Conservation (phyloP, 225 moss, liverwort and hornwort species). For the Pseudisothecium myosuroides region DNA sequence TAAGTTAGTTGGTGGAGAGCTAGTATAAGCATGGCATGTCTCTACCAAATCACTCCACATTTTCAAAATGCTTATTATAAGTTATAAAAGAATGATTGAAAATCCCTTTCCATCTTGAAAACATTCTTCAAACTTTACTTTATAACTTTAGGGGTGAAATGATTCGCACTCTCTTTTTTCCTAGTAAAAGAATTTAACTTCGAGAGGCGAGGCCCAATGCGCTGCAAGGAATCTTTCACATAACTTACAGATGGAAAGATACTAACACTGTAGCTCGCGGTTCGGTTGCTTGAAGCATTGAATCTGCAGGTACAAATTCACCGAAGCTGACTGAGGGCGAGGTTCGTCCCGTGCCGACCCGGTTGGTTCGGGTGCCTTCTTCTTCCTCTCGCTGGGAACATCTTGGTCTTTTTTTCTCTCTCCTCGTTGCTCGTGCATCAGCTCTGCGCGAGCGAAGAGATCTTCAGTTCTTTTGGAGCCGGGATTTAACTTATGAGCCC, state of each 20-base stretch:
- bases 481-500: neutral
- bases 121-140: neutral
- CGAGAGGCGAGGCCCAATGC: neutral
- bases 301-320: neutral
- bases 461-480: neutral
- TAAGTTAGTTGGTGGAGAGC: neutral
- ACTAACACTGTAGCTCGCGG: neutral
- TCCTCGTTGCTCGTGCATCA: slow-evolving; percentile 9
- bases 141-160: neutral
- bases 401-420: neutral
- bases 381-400: neutral
- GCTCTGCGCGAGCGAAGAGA: neutral
- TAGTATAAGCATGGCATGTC: fast-evolving
- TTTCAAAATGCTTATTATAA: no score
- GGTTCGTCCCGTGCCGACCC: neutral
- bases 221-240: neutral
- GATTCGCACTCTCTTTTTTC: neutral
- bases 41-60: neutral
- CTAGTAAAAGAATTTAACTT: no score
- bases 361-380: neutral
- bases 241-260: neutral
- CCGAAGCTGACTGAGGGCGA: neutral
- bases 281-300: neutral
- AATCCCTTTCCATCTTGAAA: neutral
- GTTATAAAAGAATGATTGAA: neutral